These are phyloP conservation scores for Myxozyma lipomycoides DNA, from an alignment of 805 yeast species.

Conservation along the genomic window DNA sequence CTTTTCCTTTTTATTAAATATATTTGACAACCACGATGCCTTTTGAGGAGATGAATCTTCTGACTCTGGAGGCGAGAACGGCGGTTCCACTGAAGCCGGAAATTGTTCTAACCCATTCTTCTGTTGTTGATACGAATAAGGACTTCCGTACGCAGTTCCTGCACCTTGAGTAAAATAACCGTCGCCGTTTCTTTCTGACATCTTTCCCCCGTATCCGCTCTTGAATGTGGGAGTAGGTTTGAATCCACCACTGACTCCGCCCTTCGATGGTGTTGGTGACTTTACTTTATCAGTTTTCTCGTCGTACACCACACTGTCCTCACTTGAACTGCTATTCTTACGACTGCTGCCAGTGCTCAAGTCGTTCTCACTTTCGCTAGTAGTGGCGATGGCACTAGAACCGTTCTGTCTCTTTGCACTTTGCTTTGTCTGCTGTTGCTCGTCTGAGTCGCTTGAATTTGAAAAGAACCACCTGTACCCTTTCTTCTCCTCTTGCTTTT, in stretches of 20 bases:
- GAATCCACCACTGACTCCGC: not conserved
- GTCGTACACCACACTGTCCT: not conserved
- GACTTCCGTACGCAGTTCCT: not conserved
- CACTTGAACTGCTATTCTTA: not conserved
- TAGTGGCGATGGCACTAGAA: not conserved
- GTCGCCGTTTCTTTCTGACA: conserved; percentile 6
- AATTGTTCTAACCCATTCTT: conserved; percentile 21
- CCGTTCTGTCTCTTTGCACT: conserved; percentile 3
- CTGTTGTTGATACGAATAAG: not conserved
- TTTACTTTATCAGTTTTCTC: not conserved
- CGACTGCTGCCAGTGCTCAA: conserved; percentile 5
- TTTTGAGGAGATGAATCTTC: conserved; percentile 12
- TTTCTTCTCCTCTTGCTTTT: conserved; percentile 2
- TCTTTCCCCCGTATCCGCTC: not conserved
- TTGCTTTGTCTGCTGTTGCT: not conserved
- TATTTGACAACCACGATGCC: conserved; percentile 12
- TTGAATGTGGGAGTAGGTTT: not conserved
- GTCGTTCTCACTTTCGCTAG: not conserved
- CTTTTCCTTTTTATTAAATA: conserved; percentile 15
- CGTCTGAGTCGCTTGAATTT: conserved; percentile 3
- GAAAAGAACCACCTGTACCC: conserved; percentile 3
- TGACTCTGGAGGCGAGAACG: conserved; percentile 25
- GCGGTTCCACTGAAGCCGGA: conserved; percentile 17
- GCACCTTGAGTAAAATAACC: conserved; percentile 12
- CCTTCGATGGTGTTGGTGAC: not conserved